Conservation (phyloP, 225 moss, liverwort and hornwort genomes). For the Neckera pumila region DNA sequence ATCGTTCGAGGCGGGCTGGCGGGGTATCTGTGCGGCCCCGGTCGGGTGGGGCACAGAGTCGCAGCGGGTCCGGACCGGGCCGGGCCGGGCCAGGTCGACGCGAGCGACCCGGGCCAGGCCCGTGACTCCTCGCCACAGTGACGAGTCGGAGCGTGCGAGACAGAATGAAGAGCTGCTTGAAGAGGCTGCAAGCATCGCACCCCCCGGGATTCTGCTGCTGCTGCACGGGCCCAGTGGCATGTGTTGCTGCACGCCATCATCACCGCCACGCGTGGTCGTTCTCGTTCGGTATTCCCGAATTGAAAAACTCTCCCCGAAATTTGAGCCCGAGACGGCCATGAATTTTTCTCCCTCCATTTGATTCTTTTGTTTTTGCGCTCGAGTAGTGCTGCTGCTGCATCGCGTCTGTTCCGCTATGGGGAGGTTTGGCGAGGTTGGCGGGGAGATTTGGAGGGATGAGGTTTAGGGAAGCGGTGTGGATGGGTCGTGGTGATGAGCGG, state of each 20-base stretch:
- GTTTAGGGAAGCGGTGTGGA: slow-evolving; percentile 17
- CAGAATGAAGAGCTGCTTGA: neutral
- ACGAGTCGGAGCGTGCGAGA: neutral
- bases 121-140: neutral
- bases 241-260: neutral
- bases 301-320: neutral
- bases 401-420: neutral
- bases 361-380: neutral
- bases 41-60: neutral
- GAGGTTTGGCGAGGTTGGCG: slow-evolving; percentile 17
- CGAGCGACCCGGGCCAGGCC: neutral
- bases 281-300: neutral
- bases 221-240: neutral
- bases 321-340: neutral
- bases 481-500: slow-evolving; percentile 6
- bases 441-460: slow-evolving; percentile 19
- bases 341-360: neutral
- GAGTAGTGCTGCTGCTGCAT: neutral
- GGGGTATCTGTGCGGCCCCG: neutral
- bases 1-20: neutral
- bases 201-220: slow-evolving; percentile 14
- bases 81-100: neutral
- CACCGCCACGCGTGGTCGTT: neutral
- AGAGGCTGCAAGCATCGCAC: slow-evolving; percentile 3
- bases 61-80: neutral